Evolutionary conservation across 139 green algal genomes (phyloP).

Genomic region (Picochlorum sp.): DNA sequence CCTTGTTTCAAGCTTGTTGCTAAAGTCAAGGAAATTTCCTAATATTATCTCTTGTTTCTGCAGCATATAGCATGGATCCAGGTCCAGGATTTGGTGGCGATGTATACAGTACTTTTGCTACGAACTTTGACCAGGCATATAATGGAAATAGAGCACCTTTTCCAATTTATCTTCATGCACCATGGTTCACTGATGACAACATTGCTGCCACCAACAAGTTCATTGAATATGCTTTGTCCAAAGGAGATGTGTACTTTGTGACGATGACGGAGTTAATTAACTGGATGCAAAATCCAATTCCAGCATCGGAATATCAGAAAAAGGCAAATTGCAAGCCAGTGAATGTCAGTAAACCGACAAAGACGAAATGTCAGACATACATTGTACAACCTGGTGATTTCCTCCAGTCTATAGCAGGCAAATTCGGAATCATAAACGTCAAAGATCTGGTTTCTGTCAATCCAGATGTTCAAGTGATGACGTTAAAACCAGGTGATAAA

Average conservation of each 20-base stretch:
- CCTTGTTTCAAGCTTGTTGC: background rate
- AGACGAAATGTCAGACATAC: slow-evolving; percentile 6
- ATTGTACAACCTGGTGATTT: slow-evolving; percentile 11
- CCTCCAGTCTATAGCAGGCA: background rate
- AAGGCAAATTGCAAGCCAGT: slow-evolving; percentile 2
- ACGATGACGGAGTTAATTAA: slow-evolving; percentile 13
- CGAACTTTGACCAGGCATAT: slow-evolving; percentile 15
- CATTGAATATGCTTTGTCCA: slow-evolving; percentile 10
- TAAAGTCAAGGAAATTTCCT: background rate
- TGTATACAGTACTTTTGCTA: slow-evolving; percentile 2
- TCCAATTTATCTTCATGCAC: slow-evolving; percentile 12
- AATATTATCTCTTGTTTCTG: background rate
- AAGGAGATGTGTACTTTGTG: slow-evolving; percentile 16
- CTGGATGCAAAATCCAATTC: slow-evolving; percentile 23
- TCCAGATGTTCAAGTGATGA: background rate
- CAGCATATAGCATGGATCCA: slow-evolving; percentile 15
- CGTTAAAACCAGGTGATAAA: slow-evolving; percentile 1
- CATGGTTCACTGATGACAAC: slow-evolving; percentile 18
- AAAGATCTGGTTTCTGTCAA: slow-evolving; percentile 9
- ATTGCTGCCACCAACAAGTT: background rate
- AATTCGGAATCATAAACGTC: slow-evolving; percentile 4
- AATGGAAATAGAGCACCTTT: slow-evolving; percentile 18
- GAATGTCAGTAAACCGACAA: background rate
- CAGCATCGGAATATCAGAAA: slow-evolving; percentile 1
- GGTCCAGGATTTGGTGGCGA: background rate